Base-by-base conservation (phyloP, 2,329 filamentous ascomycete species). In the Penicillium concentricum region DNA sequence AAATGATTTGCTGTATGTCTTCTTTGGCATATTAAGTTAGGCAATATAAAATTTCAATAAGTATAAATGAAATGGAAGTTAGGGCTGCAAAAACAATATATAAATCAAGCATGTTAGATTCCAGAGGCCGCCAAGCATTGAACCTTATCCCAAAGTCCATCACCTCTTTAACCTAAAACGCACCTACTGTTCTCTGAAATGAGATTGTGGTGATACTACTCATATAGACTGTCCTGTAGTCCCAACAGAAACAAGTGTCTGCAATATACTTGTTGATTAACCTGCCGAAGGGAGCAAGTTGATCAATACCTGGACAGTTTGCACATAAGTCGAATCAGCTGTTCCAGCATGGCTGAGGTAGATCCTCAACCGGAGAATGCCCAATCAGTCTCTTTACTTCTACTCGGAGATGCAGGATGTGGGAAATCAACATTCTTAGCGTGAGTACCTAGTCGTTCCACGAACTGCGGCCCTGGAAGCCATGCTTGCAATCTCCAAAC, bases 351-450 rank as follows among this genome's bases (percentile, higher is more conserved):
- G 61, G 22, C 57, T 8, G 56, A 59, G 15, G 22, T 35, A 45
- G 39, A 18, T 32, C 8, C 3, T 20, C 22, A 8, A 10, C 24
- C n/a, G 9, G 61, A 62, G 3, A 43, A 22, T 22, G 58, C 66
- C 15, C 51, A 51, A 38, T 66, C 67, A 18, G 71, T 74, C 26
- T 74, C 69, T 5, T 59, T 87, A 48, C 76, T 87, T 7, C 73
- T 87, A 16, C 74, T 87, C 2, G 84, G 84, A 51, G 84, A 86
- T 57, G 67, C 78, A 37, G 82, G 81, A 49, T 83, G 84, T 44
- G 84, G 84, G 56, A 87, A 87, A 72, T 84, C 84, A 49, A 84
- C 82, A 10, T 86, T 87, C 60, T 71, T 87, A 59, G 83, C 84
- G 82, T 86, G 76, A 70, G 82, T 80, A 35, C 5, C 22, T 12